These are phyloP conservation scores for Rhynchospora pubera DNA, from an alignment of 176 grass and related monocot genomes.

Conservation along the genomic window DNA sequence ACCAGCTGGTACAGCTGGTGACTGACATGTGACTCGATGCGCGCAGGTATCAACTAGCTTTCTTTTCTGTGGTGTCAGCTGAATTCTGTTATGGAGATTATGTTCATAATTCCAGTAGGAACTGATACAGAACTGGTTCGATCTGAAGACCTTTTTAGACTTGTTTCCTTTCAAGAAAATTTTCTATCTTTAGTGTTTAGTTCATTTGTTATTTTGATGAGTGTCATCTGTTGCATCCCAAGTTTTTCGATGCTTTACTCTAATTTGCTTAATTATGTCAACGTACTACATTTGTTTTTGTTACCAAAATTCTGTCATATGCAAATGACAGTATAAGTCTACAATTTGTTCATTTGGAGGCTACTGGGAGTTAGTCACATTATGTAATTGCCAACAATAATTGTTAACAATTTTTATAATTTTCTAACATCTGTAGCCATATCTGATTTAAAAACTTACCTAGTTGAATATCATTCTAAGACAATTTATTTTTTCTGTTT, in stretches of 20 bases:
- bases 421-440: too few relatives aligned
- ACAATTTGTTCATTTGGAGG: background rate
- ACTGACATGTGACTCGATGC: background rate
- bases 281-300: background rate
- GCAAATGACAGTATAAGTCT: too few relatives aligned
- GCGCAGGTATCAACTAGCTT: background rate
- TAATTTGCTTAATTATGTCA: background rate
- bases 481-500: background rate
- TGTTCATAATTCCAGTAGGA: background rate
- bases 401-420: too few relatives aligned
- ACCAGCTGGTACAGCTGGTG: slow-evolving; percentile 9
- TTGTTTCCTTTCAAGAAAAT: background rate
- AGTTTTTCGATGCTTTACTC: background rate
- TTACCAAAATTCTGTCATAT: background rate
- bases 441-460: too few relatives aligned
- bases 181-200: background rate
- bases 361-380: background rate
- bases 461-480: too few relatives aligned
- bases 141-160: background rate
- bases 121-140: too few relatives aligned
- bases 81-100: background rate
- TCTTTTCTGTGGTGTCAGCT: background rate
- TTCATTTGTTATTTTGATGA: background rate
- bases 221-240: background rate
- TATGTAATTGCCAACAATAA: too few relatives aligned